Evolutionary conservation across 768 basidiomycete genomes (phyloP).

Genomic region (Hericium alpestre): DNA sequence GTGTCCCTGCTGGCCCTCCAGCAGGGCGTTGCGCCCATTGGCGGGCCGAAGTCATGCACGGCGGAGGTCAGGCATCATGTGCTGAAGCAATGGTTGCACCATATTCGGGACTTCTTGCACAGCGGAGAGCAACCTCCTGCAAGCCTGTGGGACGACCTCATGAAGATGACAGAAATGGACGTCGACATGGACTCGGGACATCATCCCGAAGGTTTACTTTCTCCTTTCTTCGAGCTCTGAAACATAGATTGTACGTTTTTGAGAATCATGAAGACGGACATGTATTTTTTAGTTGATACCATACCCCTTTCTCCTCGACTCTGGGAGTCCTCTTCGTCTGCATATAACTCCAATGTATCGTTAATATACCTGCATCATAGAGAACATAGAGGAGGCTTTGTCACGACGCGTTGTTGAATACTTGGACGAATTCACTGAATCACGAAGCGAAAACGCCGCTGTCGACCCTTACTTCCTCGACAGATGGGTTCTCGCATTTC

Average conservation of each 20-base stretch:
- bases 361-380: too few relatives aligned
- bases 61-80: slow-evolving; percentile 11
- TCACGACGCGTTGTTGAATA: too few relatives aligned
- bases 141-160: slow-evolving; percentile 10
- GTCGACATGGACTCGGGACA: background rate
- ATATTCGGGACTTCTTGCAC: slow-evolving; percentile 9
- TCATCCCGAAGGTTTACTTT: background rate
- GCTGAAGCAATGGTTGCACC: slow-evolving; percentile 10
- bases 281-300: too few relatives aligned
- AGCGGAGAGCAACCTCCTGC: slow-evolving; percentile 8
- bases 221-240: background rate
- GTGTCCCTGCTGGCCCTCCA: slow-evolving; percentile 35
- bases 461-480: too few relatives aligned
- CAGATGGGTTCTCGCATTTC: too few relatives aligned
- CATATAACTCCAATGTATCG: too few relatives aligned
- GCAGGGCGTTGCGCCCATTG: slow-evolving; percentile 25
- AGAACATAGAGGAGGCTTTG: too few relatives aligned
- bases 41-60: slow-evolving; percentile 10
- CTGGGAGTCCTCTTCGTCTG: too few relatives aligned
- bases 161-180: slow-evolving; percentile 4
- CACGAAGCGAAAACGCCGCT: too few relatives aligned
- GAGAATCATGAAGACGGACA: too few relatives aligned
- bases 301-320: too few relatives aligned
- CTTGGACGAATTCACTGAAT: too few relatives aligned
- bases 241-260: background rate